phyloP scores from a whole-genome alignment of 2,329 filamentous ascomycete genomes.

The Colletotrichum camelliae region DNA sequence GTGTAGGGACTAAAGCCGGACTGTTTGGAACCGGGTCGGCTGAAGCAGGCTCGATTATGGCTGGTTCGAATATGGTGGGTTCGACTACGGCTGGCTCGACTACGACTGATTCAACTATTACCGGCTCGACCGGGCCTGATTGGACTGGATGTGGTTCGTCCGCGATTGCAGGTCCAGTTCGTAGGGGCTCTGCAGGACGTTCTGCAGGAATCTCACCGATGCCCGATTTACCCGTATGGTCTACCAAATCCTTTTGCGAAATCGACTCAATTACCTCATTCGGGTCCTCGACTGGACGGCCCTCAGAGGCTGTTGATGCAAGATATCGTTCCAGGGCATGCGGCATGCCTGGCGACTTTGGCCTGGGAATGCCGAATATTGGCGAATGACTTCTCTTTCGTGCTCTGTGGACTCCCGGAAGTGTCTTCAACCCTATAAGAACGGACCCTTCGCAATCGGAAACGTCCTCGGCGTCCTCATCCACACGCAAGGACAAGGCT shows the following conservation, averaged over 20 bases:
- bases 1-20: not conserved
- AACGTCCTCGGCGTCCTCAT: not conserved
- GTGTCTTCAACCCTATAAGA: not conserved
- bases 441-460: not conserved
- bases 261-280: not conserved
- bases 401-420: not conserved
- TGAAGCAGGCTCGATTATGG: not conserved
- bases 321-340: conserved; percentile 2
- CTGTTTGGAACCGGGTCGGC: not conserved
- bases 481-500: not conserved
- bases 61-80: not conserved
- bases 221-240: not conserved
- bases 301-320: not conserved
- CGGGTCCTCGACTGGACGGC: not conserved
- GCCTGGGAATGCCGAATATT: too few species aligned
- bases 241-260: not conserved
- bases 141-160: not conserved
- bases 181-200: not conserved
- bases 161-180: not conserved
- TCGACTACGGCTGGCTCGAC: too few species aligned
- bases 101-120: not conserved
- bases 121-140: not conserved
- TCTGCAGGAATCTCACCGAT: not conserved
- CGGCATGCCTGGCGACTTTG: not conserved
- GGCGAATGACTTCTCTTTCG: not conserved